Evolutionary conservation across 257 asterid genomes (phyloP).

Genomic region (Nicotiana undulata): DNA sequence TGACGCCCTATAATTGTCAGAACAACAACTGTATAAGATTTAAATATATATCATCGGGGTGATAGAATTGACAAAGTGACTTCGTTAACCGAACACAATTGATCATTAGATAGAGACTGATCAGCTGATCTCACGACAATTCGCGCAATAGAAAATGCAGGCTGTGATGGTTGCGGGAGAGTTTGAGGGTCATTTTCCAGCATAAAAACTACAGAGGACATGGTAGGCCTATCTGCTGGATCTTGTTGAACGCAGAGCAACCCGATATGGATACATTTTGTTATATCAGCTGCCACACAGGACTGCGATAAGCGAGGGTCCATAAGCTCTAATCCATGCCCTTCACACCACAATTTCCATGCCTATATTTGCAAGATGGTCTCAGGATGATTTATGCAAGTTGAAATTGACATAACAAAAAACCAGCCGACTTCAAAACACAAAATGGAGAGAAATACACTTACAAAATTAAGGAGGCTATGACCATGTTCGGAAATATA

Average conservation of each 20-base stretch:
- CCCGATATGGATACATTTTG: slow-evolving; percentile 6
- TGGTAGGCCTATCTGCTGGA: slow-evolving; percentile 7
- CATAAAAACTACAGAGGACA: neutral
- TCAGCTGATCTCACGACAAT: neutral
- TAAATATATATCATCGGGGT: neutral
- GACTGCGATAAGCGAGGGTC: neutral
- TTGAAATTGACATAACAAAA: neutral
- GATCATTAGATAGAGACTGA: neutral
- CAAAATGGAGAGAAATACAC: neutral
- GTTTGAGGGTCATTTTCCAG: neutral
- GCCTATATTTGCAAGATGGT: neutral
- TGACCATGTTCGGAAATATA: neutral
- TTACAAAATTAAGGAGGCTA: slow-evolving; percentile 2
- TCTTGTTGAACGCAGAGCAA: slow-evolving; percentile 1
- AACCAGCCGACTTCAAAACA: neutral
- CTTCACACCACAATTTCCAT: neutral
- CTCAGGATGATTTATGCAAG: neutral
- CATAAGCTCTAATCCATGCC: neutral
- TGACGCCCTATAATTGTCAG: neutral
- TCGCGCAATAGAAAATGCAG: neutral
- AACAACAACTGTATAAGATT: neutral
- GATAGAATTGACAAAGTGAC: neutral
- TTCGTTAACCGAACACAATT: neutral
- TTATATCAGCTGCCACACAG: neutral
- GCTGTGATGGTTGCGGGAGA: neutral